These are phyloP conservation scores for Gossypium stocksii DNA, from an alignment of 345 rosid species.

Conservation along the genomic window DNA sequence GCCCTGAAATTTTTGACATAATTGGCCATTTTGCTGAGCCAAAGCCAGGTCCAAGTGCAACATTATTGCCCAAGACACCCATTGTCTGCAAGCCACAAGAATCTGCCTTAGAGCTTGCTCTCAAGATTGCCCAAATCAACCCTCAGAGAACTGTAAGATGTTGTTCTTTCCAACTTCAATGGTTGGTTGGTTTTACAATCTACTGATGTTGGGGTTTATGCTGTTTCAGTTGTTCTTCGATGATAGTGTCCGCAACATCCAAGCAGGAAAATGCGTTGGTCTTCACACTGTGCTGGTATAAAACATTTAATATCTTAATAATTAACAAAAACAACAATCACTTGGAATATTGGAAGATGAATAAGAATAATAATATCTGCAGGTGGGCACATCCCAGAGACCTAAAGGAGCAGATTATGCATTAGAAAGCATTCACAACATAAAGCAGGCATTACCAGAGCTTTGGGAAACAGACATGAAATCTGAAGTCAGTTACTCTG, in stretches of 20 bases:
- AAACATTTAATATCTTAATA: neutral
- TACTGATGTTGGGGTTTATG: constrained; percentile 2
- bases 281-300: constrained; percentile 59
- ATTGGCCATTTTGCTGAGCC: constrained; percentile 45
- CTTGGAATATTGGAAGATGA: neutral
- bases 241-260: constrained; percentile 66
- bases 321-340: neutral
- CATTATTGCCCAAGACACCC: constrained; percentile 53
- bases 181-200: neutral
- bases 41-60: constrained; percentile 26
- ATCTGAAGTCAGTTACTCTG: constrained; percentile 45
- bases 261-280: constrained; percentile 61
- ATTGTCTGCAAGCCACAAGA: constrained; percentile 64
- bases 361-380: neutral
- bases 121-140: constrained; percentile 47
- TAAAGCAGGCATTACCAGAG: constrained; percentile 60
- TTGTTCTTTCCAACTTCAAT: neutral
- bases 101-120: constrained; percentile 48
- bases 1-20: constrained; percentile 43
- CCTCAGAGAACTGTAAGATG: constrained; percentile 63
- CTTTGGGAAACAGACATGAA: constrained; percentile 62
- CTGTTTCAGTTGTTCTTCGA: constrained; percentile 61
- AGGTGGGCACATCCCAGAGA: constrained; percentile 62
- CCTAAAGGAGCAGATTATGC: constrained; percentile 65
- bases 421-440: constrained; percentile 67